Conservation (phyloP, 2,329 filamentous ascomycete genomes). For the Diaporthe vexans region DNA sequence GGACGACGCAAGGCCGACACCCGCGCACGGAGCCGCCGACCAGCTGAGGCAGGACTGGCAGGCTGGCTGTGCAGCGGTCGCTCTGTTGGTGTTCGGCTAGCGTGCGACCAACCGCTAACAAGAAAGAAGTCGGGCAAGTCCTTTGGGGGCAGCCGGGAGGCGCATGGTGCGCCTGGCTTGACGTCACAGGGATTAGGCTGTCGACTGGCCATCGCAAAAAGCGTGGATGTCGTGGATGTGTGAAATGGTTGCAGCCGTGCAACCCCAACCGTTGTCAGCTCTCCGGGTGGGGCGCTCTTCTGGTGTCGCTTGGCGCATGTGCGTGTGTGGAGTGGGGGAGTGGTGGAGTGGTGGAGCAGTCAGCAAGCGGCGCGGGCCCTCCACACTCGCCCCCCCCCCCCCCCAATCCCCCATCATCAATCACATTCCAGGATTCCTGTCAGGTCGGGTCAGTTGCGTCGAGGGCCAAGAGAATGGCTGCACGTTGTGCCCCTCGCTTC, state of each 20-base stretch:
- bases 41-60: neutral
- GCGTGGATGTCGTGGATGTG: no score
- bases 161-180: slow-evolving; percentile 5
- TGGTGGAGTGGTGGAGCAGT: neutral
- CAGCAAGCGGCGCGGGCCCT: neutral
- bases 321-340: neutral
- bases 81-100: neutral
- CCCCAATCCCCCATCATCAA: slow-evolving; percentile 30
- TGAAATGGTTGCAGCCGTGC: neutral
- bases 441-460: neutral
- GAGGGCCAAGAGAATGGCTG: slow-evolving; percentile 11
- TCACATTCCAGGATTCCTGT: slow-evolving; percentile 7
- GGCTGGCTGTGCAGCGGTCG: neutral
- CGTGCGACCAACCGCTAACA: neutral
- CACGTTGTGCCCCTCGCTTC: slow-evolving; percentile 9
- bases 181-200: slow-evolving; percentile 12
- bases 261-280: neutral
- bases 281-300: neutral
- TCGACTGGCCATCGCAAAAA: neutral
- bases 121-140: neutral
- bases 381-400: neutral
- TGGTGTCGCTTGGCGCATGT: neutral
- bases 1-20: slow-evolving; percentile 9
- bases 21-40: slow-evolving; percentile 29
- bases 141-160: neutral